Conservation (phyloP, 2,329 filamentous ascomycete species). For the Hymenoscyphus occultus region DNA sequence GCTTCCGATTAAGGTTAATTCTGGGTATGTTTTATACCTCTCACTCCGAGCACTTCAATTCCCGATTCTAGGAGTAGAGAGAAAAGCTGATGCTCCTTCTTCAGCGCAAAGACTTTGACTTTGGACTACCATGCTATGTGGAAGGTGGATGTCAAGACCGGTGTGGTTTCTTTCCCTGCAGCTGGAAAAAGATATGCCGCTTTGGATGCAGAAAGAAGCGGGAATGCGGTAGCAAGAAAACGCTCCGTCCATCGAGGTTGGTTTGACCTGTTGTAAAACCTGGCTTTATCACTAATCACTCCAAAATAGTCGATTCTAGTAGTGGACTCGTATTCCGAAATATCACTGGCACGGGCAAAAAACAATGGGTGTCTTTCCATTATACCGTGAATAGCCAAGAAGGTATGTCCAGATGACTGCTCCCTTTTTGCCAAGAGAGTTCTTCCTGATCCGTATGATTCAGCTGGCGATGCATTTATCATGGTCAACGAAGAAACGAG, state of each 20-base stretch:
- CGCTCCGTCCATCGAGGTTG: conserved; percentile 5
- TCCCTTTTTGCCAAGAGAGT: background rate
- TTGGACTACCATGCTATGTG: conserved; percentile 42
- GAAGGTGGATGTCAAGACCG: conserved; percentile 41
- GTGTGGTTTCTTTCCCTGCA: conserved; percentile 36
- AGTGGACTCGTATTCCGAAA: conserved; percentile 39
- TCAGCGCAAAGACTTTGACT: conserved; percentile 33
- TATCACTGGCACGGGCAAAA: conserved; percentile 38
- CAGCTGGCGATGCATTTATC: conserved; percentile 38
- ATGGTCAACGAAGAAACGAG: conserved; percentile 36
- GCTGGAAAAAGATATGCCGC: conserved; percentile 39
- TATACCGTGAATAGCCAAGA: conserved; percentile 36
- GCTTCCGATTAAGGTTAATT: conserved; percentile 39
- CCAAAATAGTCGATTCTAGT: conserved; percentile 24
- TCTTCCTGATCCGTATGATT: background rate
- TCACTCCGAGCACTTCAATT: too few relatives aligned
- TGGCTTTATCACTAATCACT: conserved; percentile 5
- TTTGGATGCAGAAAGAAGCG: conserved; percentile 32
- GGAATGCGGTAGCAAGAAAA: conserved; percentile 8
- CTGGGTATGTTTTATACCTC: conserved; percentile 18
- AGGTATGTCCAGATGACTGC: conserved; percentile 19
- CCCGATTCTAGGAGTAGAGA: background rate
- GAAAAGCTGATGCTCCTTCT: background rate
- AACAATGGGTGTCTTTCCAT: conserved; percentile 41
- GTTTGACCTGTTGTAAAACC: background rate